Evolutionary conservation across 2,329 filamentous ascomycete species (phyloP), one percentile per base, ranked within the genome.

Genomic region (Escovopsis sp.): DNA sequence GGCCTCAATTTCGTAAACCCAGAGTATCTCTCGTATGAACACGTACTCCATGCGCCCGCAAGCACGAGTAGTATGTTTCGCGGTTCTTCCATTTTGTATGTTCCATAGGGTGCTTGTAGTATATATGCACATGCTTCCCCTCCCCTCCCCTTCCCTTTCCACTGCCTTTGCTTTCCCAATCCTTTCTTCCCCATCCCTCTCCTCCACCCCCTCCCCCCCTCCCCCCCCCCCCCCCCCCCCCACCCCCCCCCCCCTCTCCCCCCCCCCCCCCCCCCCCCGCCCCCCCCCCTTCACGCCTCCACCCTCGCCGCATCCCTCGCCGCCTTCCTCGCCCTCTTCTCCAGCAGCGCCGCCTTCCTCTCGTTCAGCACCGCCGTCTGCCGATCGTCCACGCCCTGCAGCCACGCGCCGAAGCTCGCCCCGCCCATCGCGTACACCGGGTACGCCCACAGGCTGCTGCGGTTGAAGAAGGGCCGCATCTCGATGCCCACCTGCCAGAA

Each of bases 401-500:
- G 67, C 86, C 88, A 98, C 70, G 94, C 94, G 48, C 90, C 90
- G 63, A 96, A 94, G 62, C 80, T 84, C 48, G 79, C 87, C 49
- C 87, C 87, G 43, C 85, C 74, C 48, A 72, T 72, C 39, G 78
- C 87, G 62, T 90, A 98, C 48, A 88, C 63, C 37, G 90, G 90
- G 66, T 94, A 98, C 35, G 76, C 85, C 81, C 85, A 92, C 52
- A 94, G 74, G 37, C 80, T 81, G 55, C 79, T 70, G 53, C 70
- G 75, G 63, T 80, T 78, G 71, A 96, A 84, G 60, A 94, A 79
- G 35, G 88, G 90, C 43, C 87, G 85, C 86, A 93, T 94, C 67
- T 98, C 86, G 58, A 98, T 90, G 54, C 88, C 90, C 57, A 98
- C 79, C 63, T 96, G 90, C 84, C 87, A 94, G 61, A 90, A 73